Evolutionary conservation across 2,329 filamentous ascomycete genomes (phyloP), one percentile per base, ranked within the genome.

Genomic region (Dothiorella sarmentorum): DNA sequence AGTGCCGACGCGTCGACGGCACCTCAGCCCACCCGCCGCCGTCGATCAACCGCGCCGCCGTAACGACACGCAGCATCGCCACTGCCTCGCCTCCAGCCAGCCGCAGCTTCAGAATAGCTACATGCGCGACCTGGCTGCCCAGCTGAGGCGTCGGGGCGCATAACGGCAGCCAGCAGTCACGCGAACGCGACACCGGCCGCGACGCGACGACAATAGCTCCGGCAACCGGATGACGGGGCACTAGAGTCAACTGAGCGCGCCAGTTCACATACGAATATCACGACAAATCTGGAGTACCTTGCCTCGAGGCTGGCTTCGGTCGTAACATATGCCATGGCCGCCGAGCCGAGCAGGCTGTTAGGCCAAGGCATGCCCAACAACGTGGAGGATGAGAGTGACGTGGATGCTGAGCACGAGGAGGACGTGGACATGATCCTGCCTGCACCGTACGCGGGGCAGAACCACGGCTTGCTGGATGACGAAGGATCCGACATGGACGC

Each of bases 401-500:
- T 68, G 10, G 73, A 75, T 60, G 73, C 69, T 33, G 73, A 75
- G 63, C 68, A 70, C 55, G 69, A 73, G 62, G 72, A 73, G 58
- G 73, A 74, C 44, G 69, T 53, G 27, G 56, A 59, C 45, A 73
- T 63, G 61, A 67, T 43, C 67, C 65, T 37, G 68, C 70, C 60
- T 66, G 60, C 65, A 15, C 47, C 26, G 63, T 60, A 22, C 62
- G 63, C 38, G 51, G 40, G 63, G 17, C 67, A 70, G 24, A 70
- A 70, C 6, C 70, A 68, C 24, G 64, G 73, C 60, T 67, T 64
- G 29, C 72, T 69, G n/a, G 73, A 76, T 62, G 71, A 70, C 11
- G 73, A 72, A 60, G 71, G 70, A 60, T 75, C 74, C 40, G 75
- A 78, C 35, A 67, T 74, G n/a, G 75, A 85, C 62, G 82, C 56